These are phyloP conservation scores for Boletus subcaerulescens DNA, from an alignment of 768 basidiomycete species.

Conservation along the genomic window DNA sequence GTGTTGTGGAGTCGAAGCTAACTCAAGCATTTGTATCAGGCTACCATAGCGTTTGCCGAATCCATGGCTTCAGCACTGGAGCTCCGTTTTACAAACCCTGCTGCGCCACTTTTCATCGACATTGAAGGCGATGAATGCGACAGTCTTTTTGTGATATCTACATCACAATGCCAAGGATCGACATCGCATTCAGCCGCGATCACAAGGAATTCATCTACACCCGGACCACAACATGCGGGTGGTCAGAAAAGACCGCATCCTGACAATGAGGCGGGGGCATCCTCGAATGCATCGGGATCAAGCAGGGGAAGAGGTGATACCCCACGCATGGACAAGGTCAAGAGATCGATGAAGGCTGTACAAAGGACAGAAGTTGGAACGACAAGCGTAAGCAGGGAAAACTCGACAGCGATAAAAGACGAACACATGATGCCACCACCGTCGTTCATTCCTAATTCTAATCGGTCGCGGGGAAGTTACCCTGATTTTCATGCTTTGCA, in stretches of 20 bases:
- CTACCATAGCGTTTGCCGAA: conserved; percentile 78
- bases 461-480: conserved; percentile 10
- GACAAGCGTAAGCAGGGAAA: conserved; percentile 9
- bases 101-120: conserved; percentile 72
- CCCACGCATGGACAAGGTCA: conserved; percentile 45
- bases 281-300: conserved; percentile 27
- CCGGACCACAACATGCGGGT: conserved; percentile 6
- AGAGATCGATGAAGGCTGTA: conserved; percentile 38
- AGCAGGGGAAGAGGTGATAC: conserved; percentile 30
- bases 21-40: conserved; percentile 42
- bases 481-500: conserved; percentile 16
- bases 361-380: conserved; percentile 26
- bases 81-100: conserved; percentile 73
- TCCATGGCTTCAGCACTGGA: conserved; percentile 61
- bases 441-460: conserved; percentile 15
- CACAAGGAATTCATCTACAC: conserved; percentile 17
- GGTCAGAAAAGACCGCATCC: conserved; percentile 22
- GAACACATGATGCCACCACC: conserved; percentile 43
- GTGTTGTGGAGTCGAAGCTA: neutral
- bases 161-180: conserved; percentile 53
- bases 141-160: conserved; percentile 75
- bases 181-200: conserved; percentile 16
- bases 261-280: conserved; percentile 24
- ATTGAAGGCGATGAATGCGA: conserved; percentile 66
- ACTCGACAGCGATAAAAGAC: conserved; percentile 14